phyloP scores from a whole-genome alignment of 2,329 filamentous ascomycete species.

The Claviceps maximensis region DNA sequence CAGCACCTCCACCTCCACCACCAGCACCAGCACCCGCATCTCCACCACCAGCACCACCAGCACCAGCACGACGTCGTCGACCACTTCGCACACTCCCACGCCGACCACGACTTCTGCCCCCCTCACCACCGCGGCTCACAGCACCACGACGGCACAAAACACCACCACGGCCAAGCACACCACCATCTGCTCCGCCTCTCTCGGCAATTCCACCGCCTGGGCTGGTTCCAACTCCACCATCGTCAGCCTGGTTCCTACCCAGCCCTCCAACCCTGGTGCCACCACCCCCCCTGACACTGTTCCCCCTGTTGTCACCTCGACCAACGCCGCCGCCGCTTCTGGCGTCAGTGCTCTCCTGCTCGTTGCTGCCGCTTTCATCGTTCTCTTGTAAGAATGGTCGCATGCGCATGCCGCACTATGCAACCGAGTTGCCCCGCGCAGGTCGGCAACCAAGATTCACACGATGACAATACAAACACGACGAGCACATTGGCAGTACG shows the following conservation, averaged over 20 bases:
- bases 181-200: background rate
- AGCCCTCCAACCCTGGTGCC: too few species aligned
- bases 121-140: constrained; percentile 12
- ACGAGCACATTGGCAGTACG: background rate
- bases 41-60: constrained; percentile 9
- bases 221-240: constrained; percentile 21
- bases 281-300: background rate
- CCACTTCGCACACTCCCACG: constrained; percentile 13
- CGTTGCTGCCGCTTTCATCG: constrained; percentile 21
- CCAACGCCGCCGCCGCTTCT: constrained; percentile 18
- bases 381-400: constrained; percentile 19
- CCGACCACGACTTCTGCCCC: constrained; percentile 11
- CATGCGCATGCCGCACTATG: background rate
- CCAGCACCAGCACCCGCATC: constrained; percentile 12
- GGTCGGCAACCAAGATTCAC: background rate
- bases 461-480: background rate
- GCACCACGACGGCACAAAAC: too few species aligned
- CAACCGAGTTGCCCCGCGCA: background rate
- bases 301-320: constrained; percentile 8
- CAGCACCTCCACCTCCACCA: constrained; percentile 17
- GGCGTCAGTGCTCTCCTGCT: constrained; percentile 24
- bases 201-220: constrained; percentile 17
- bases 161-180: background rate
- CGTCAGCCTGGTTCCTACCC: constrained; percentile 13
- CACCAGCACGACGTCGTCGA: constrained; percentile 11